These are phyloP conservation scores for Aspergillus sclerotiicarbonarius DNA, from an alignment of 495 filamentous ascomycete genomes.

Conservation along the genomic window DNA sequence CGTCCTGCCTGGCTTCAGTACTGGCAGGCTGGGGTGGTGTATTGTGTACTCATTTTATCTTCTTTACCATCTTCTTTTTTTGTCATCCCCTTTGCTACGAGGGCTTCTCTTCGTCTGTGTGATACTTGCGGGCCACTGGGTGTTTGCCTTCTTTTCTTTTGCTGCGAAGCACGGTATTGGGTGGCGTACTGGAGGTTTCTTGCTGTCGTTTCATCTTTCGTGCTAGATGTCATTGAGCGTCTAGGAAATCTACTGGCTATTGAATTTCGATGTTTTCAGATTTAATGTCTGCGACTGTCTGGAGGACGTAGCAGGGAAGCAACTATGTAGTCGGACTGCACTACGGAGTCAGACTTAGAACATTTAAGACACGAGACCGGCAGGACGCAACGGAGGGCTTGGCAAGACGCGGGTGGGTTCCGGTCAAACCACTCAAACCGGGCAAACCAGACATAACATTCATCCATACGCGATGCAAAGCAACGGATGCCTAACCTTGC, in stretches of 20 bases:
- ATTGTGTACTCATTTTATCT: slow-evolving; percentile 13
- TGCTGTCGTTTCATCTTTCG: not conserved
- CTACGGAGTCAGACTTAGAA: no score
- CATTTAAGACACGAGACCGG: no score
- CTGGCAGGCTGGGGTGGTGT: not conserved
- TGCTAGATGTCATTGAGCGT: not conserved
- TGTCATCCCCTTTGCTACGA: not conserved
- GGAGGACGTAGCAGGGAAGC: no score
- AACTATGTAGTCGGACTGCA: no score
- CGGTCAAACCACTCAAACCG: slow-evolving; percentile 19
- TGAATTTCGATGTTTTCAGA: not conserved
- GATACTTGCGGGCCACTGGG: slow-evolving; percentile 16
- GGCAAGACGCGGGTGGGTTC: slow-evolving; percentile 12
- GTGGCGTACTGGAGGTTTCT: slow-evolving; percentile 19
- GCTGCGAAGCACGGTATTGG: slow-evolving; percentile 10
- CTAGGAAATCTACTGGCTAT: not conserved
- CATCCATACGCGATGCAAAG: not conserved
- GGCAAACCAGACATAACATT: no score
- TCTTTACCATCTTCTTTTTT: slow-evolving; percentile 13
- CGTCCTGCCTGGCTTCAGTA: not conserved
- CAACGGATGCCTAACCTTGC: not conserved
- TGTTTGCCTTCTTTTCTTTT: slow-evolving; percentile 6
- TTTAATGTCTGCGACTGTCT: not conserved
- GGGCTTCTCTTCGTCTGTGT: slow-evolving; percentile 18
- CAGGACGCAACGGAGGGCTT: slow-evolving; percentile 11